phyloP scores from a whole-genome alignment of 2,329 filamentous ascomycete genomes.

The Aspergillus fructus region DNA sequence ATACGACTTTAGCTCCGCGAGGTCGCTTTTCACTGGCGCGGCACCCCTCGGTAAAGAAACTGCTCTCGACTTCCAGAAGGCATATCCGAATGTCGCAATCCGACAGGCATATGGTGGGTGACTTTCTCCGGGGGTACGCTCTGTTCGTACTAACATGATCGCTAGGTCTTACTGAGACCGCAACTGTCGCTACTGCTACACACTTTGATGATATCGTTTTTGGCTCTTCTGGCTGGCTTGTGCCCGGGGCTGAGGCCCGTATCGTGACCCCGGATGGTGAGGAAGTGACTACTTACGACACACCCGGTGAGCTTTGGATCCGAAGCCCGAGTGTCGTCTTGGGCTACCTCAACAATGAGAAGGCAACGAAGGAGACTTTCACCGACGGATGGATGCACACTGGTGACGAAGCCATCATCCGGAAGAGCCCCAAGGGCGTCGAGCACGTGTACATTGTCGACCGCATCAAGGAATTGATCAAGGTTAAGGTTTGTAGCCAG shows the following conservation, averaged over 20 bases:
- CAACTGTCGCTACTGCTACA: constrained; percentile 66
- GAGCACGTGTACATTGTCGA: constrained; percentile 87
- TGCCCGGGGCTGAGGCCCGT: constrained; percentile 65
- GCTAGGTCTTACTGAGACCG: constrained; percentile 71
- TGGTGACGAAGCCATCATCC: constrained; percentile 77
- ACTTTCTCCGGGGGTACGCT: not conserved
- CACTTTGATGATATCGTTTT: constrained; percentile 61
- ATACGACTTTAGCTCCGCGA: constrained; percentile 70
- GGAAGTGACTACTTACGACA: constrained; percentile 69
- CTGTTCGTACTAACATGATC: not conserved
- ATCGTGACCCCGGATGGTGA: constrained; percentile 67
- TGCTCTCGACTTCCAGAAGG: constrained; percentile 59
- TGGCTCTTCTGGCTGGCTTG: constrained; percentile 69
- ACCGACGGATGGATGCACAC: constrained; percentile 78
- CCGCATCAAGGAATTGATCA: constrained; percentile 75
- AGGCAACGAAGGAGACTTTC: constrained; percentile 80
- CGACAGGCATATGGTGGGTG: constrained; percentile 68
- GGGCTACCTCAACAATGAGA: constrained; percentile 83
- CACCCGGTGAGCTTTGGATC: constrained; percentile 77
- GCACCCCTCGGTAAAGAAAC: constrained; percentile 76
- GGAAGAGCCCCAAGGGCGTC: constrained; percentile 61
- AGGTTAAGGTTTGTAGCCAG: constrained; percentile 64
- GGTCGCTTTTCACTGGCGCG: constrained; percentile 68
- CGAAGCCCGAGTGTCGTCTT: constrained; percentile 74
- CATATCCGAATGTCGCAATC: constrained; percentile 65